Evolutionary conservation across 345 rosid genomes (phyloP).

Genomic region (Lepidium sativum): DNA sequence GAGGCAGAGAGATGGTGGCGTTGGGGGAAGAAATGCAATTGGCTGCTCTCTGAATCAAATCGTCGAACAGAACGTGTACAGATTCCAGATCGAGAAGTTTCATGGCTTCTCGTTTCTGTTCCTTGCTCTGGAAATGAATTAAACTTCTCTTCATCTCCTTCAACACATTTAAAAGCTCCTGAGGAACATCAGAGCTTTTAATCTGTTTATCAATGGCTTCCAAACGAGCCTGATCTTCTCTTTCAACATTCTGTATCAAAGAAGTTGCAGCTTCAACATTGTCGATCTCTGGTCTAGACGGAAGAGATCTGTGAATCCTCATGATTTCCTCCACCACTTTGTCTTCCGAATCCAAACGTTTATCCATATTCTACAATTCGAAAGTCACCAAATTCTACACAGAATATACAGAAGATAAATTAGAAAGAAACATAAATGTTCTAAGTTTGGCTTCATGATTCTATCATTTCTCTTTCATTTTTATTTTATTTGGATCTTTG

Average conservation of each 20-base stretch:
- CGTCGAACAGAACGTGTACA: conserved; percentile 62
- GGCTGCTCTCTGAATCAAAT: conserved; percentile 77
- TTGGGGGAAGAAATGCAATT: conserved; percentile 43
- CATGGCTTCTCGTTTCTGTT: conserved; percentile 65
- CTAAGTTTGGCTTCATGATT: background rate
- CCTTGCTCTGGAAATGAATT: conserved; percentile 50
- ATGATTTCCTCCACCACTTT: conserved; percentile 72
- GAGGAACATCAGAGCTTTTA: conserved; percentile 48
- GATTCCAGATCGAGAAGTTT: conserved; percentile 72
- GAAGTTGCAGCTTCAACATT: conserved; percentile 68
- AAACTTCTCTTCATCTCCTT: conserved; percentile 64
- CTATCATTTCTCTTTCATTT: too few relatives aligned
- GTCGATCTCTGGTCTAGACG: conserved; percentile 62
- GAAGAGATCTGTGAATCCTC: conserved; percentile 78
- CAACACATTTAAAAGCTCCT: conserved; percentile 58
- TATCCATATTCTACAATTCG: conserved; percentile 28
- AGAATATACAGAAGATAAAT: background rate
- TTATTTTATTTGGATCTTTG: too few relatives aligned
- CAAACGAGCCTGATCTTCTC: conserved; percentile 57
- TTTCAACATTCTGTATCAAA: conserved; percentile 60
- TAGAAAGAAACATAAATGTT: background rate
- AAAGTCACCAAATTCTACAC: background rate
- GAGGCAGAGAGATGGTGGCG: background rate
- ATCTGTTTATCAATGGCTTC: conserved; percentile 51
- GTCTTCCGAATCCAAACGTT: conserved; percentile 36